phyloP scores from a whole-genome alignment of 116 monocot genomes.

The Phalaenopsis hybrid region DNA sequence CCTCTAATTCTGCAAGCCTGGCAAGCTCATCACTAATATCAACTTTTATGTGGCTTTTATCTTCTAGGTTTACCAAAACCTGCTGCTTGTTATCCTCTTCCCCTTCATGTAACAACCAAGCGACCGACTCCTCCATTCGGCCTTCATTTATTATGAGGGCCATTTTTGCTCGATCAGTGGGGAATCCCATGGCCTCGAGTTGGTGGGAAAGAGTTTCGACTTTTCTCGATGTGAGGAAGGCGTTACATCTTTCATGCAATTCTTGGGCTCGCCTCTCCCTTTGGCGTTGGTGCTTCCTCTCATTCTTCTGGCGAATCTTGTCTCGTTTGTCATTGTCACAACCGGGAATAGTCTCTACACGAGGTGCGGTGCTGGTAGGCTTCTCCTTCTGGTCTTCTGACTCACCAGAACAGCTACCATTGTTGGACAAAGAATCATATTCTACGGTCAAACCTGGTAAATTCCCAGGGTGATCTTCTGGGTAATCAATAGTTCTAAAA shows the following conservation, averaged over 20 bases:
- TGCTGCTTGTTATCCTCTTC: conserved; percentile 41
- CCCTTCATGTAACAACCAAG: conserved; percentile 74
- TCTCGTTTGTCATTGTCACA: conserved; percentile 84
- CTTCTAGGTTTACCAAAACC: conserved; percentile 23
- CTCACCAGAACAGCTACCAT: conserved; percentile 56
- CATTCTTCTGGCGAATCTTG: conserved; percentile 87
- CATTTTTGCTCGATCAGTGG: conserved; percentile 57
- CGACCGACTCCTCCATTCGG: conserved; percentile 68
- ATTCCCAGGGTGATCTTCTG: conserved; percentile 48
- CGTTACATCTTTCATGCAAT: conserved; percentile 59
- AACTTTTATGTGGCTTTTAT: conserved; percentile 45
- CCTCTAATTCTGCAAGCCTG: conserved; percentile 51
- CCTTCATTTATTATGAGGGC: conserved; percentile 82
- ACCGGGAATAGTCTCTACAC: conserved; percentile 44
- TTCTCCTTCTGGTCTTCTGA: conserved; percentile 56
- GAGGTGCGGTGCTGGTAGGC: conserved; percentile 7
- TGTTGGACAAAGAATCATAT: conserved; percentile 58
- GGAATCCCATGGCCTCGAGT: conserved; percentile 81
- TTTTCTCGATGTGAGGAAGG: conserved; percentile 73
- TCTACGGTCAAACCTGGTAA: conserved; percentile 40
- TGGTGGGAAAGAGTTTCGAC: conserved; percentile 59
- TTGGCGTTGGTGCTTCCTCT: conserved; percentile 90
- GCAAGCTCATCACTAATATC: conserved; percentile 78
- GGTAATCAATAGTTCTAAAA: conserved; percentile 34
- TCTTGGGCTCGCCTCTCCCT: conserved; percentile 77